These are phyloP conservation scores for Leccinellum rugosiceps DNA, from an alignment of 768 basidiomycete species.

Conservation along the genomic window DNA sequence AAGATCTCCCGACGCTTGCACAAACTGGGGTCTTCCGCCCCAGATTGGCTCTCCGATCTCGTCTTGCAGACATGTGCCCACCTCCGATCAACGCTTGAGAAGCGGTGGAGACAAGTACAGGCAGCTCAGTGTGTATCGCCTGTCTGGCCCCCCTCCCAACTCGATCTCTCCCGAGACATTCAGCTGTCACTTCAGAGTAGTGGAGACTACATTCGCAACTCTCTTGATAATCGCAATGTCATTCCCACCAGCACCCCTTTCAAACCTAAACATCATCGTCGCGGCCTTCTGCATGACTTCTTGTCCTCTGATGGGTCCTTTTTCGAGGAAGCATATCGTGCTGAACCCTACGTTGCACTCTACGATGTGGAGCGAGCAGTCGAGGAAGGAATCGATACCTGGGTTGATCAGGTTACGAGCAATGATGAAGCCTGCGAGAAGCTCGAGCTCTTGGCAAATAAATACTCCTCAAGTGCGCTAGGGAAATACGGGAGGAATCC, in stretches of 20 bases:
- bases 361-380: constrained; percentile 38
- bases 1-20: not conserved
- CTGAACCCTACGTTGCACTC: constrained; percentile 21
- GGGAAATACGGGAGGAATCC: constrained; percentile 17
- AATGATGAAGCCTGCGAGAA: constrained; percentile 10
- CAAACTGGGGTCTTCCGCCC: not conserved
- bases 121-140: constrained; percentile 14
- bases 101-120: constrained; percentile 1
- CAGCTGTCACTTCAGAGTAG: constrained; percentile 32
- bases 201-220: constrained; percentile 24
- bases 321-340: constrained; percentile 2
- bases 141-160: constrained; percentile 27
- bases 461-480: constrained; percentile 27
- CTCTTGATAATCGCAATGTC: constrained; percentile 1
- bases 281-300: constrained; percentile 14
- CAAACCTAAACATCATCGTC: not conserved
- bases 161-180: constrained; percentile 30
- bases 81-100: not conserved
- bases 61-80: not conserved
- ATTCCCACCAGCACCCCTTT: not conserved
- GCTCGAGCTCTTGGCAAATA: constrained; percentile 18
- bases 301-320: constrained; percentile 12
- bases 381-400: constrained; percentile 29
- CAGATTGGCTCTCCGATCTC: not conserved
- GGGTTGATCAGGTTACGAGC: constrained; percentile 23